phyloP scores from a whole-genome alignment of 345 rosid genomes.

The Euclidium syriacum region DNA sequence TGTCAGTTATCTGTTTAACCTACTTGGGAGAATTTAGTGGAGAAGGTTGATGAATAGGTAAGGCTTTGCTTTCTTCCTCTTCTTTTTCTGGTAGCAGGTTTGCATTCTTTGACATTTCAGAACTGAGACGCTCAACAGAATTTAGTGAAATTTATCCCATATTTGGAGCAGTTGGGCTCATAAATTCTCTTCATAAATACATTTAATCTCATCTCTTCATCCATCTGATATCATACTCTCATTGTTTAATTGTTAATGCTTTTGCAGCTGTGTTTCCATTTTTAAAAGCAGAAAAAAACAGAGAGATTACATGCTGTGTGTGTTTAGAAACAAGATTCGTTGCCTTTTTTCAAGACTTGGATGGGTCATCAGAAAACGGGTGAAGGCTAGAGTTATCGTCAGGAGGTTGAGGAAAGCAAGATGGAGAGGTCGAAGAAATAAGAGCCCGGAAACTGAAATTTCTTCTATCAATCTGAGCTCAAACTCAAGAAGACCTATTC shows the following conservation, averaged over 20 bases:
- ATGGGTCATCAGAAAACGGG: slow-evolving; percentile 58
- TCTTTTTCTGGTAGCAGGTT: slow-evolving; percentile 44
- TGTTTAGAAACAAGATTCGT: slow-evolving; percentile 47
- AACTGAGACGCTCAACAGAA: slow-evolving; percentile 47
- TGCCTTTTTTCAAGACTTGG: slow-evolving; percentile 47
- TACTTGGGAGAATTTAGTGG: slow-evolving; percentile 22
- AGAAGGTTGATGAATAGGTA: slow-evolving; percentile 28
- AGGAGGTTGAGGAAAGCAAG: slow-evolving; percentile 50
- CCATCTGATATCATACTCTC: background rate
- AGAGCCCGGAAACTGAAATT: slow-evolving; percentile 22
- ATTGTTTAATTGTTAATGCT: background rate
- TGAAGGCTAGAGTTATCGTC: slow-evolving; percentile 51
- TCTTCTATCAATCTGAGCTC: slow-evolving; percentile 24
- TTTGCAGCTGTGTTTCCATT: slow-evolving; percentile 2
- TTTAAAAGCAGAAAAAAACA: slow-evolving; percentile 10
- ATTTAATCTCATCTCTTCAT: background rate
- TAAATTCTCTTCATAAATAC: slow-evolving; percentile 15
- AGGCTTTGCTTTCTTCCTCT: slow-evolving; percentile 18
- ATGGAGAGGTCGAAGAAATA: slow-evolving; percentile 34
- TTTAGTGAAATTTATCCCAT: slow-evolving; percentile 28
- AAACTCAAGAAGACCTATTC: slow-evolving; percentile 43
- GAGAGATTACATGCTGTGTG: slow-evolving; percentile 36
- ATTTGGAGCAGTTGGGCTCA: slow-evolving; percentile 46
- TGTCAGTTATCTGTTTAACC: slow-evolving; percentile 31
- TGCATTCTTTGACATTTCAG: slow-evolving; percentile 33